Evolutionary conservation across 2,329 filamentous ascomycete species (phyloP).

Genomic region (Xylariaceae sp.): DNA sequence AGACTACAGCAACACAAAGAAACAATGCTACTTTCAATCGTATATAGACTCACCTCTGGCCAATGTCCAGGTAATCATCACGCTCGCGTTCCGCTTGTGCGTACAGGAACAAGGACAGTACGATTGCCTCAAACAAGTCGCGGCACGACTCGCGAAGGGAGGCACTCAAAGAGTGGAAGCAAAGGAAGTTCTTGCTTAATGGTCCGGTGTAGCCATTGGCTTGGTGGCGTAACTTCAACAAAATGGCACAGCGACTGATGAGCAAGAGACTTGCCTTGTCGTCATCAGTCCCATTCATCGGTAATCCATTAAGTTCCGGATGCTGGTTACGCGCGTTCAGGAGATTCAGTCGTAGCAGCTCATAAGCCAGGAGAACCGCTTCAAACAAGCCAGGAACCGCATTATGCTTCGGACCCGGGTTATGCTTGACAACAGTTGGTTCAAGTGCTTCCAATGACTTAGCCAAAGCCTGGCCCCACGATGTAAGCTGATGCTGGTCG

Average conservation of each 20-base stretch:
- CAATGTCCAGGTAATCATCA: conserved; percentile 62
- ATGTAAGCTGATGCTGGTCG: conserved; percentile 69
- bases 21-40: neutral
- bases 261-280: conserved; percentile 76
- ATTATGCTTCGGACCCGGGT: conserved; percentile 32
- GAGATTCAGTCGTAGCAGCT: conserved; percentile 73
- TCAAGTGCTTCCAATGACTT: conserved; percentile 60
- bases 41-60: conserved; percentile 53
- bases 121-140: conserved; percentile 77
- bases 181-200: conserved; percentile 80
- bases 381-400: conserved; percentile 59
- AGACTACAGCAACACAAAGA: conserved; percentile 10
- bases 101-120: conserved; percentile 74
- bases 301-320: conserved; percentile 49
- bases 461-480: conserved; percentile 76
- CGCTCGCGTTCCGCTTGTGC: conserved; percentile 70
- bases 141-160: conserved; percentile 74
- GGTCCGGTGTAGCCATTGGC: conserved; percentile 90
- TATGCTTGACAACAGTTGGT: conserved; percentile 44
- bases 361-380: conserved; percentile 74
- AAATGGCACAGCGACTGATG: conserved; percentile 77
- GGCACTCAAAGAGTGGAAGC: conserved; percentile 77
- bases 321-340: conserved; percentile 64
- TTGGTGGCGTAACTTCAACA: conserved; percentile 77
- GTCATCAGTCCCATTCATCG: conserved; percentile 56